Conservation (phyloP, 2,329 filamentous ascomycete species). For the Nothophaeocryptopus gaeumannii region DNA sequence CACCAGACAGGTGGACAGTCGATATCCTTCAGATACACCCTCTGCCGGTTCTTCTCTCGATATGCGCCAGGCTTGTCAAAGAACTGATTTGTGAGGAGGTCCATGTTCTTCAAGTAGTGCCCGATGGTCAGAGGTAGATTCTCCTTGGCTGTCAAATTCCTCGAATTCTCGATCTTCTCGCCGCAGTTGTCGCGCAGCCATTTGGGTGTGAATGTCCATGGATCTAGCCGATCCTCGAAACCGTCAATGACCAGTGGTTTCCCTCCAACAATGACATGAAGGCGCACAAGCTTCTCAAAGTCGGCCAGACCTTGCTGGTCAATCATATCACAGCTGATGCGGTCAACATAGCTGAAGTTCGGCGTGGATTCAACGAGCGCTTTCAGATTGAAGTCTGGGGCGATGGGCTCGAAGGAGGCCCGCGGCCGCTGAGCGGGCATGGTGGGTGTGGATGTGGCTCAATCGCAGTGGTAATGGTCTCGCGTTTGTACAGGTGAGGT, state of each 20-base stretch:
- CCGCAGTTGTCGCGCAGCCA: slow-evolving; percentile 80
- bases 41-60: slow-evolving; percentile 73
- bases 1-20: slow-evolving; percentile 89
- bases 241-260: slow-evolving; percentile 89
- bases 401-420: slow-evolving; percentile 87
- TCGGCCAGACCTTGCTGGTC: slow-evolving; percentile 70
- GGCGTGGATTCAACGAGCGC: slow-evolving; percentile 71
- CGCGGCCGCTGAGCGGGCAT: slow-evolving; percentile 81
- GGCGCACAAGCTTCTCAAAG: slow-evolving; percentile 79
- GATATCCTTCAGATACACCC: slow-evolving; percentile 94
- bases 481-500: neutral
- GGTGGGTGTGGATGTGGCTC: slow-evolving; percentile 1
- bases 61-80: slow-evolving; percentile 66
- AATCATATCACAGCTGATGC: slow-evolving; percentile 76
- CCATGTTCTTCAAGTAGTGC: slow-evolving; percentile 88
- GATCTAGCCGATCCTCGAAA: slow-evolving; percentile 73
- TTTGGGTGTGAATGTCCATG: slow-evolving; percentile 70
- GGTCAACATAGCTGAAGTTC: slow-evolving; percentile 83
- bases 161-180: slow-evolving; percentile 78
- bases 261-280: slow-evolving; percentile 80
- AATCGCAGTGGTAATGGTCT: neutral
- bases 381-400: slow-evolving; percentile 77
- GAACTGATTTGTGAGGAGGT: slow-evolving; percentile 78
- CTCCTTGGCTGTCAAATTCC: slow-evolving; percentile 70
- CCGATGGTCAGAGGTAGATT: slow-evolving; percentile 82